Conservation (phyloP, 495 filamentous ascomycete species). For the Hyaloscypha bicolor region DNA sequence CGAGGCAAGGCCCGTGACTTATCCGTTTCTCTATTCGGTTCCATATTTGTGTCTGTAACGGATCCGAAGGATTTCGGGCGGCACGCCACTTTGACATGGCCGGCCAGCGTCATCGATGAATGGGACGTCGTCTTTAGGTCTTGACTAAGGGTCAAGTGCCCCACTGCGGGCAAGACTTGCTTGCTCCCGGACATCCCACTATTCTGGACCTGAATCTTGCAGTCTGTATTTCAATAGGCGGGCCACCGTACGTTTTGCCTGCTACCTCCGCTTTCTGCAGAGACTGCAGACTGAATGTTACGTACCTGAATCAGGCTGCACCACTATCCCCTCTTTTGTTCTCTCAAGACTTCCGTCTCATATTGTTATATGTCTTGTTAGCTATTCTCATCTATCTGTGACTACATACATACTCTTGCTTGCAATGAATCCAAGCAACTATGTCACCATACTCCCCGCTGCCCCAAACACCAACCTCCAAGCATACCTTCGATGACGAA, state of each 20-base stretch:
- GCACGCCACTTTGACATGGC: neutral
- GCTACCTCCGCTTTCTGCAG: neutral
- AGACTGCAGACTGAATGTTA: neutral
- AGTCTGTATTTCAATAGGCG: neutral
- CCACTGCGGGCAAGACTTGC: neutral
- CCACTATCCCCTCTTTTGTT: neutral
- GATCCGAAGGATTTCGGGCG: neutral
- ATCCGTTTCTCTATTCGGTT: neutral
- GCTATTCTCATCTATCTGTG: neutral
- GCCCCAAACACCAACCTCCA: constrained; percentile 17
- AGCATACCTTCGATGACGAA: constrained; percentile 15
- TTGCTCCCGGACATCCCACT: neutral
- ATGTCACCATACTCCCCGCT: constrained; percentile 23
- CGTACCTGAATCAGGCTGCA: constrained; percentile 1
- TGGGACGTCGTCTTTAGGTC: neutral
- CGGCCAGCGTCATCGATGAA: too few relatives aligned
- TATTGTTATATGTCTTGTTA: neutral
- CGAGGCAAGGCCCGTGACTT: neutral
- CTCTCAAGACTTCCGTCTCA: neutral
- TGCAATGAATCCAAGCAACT: constrained; percentile 26
- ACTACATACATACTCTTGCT: neutral
- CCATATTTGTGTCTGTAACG: neutral
- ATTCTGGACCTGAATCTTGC: neutral
- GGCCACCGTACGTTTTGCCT: neutral
- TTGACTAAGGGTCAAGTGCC: neutral